phyloP scores from a whole-genome alignment of 2,329 filamentous ascomycete genomes.

The Penicillium rolfsii region DNA sequence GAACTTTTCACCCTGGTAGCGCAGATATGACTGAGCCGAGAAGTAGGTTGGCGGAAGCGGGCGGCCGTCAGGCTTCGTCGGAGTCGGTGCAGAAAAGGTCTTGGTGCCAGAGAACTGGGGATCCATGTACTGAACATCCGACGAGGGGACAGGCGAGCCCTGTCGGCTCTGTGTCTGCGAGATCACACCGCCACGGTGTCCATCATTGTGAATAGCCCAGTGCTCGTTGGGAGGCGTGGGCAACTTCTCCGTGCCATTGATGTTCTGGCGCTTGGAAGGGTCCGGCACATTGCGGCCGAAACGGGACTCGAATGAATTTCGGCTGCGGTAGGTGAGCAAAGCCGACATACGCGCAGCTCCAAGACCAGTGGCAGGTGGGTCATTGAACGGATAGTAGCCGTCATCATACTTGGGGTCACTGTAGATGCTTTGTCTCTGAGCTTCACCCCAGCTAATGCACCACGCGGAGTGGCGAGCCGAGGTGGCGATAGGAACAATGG shows the following conservation, averaged over 20 bases:
- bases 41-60: slow-evolving; percentile 78
- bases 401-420: slow-evolving; percentile 98
- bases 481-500: slow-evolving; percentile 60
- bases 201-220: slow-evolving; percentile 82
- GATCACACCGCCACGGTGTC: slow-evolving; percentile 66
- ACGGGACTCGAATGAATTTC: slow-evolving; percentile 93
- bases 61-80: slow-evolving; percentile 30
- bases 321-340: slow-evolving; percentile 90
- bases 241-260: slow-evolving; percentile 67
- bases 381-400: slow-evolving; percentile 86
- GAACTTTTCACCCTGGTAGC: slow-evolving; percentile 96
- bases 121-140: slow-evolving; percentile 55
- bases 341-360: slow-evolving; percentile 97
- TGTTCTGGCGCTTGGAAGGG: slow-evolving; percentile 78
- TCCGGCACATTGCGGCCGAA: slow-evolving; percentile 94
- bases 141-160: slow-evolving; percentile 33
- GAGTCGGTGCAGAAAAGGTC: slow-evolving; percentile 48
- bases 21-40: slow-evolving; percentile 94
- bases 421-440: slow-evolving; percentile 74
- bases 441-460: slow-evolving; percentile 64
- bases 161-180: slow-evolving; percentile 51
- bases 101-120: slow-evolving; percentile 73
- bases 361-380: slow-evolving; percentile 83
- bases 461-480: slow-evolving; percentile 60
- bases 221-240: slow-evolving; percentile 69